phyloP scores from a whole-genome alignment of 2,329 filamentous ascomycete species.

The Aspergillus sp. region DNA sequence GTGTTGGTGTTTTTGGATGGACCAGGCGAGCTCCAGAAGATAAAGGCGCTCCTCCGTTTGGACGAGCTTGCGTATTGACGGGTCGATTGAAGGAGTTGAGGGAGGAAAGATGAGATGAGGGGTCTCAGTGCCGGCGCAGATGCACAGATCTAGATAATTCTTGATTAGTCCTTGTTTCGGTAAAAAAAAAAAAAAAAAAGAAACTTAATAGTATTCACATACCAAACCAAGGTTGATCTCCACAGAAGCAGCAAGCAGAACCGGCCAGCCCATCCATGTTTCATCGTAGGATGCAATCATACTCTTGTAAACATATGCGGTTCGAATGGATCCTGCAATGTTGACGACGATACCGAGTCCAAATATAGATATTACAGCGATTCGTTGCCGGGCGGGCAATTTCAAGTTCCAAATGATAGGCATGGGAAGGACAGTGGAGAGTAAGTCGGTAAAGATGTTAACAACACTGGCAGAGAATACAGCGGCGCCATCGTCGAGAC shows the following conservation, averaged over 20 bases:
- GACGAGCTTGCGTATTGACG: constrained; percentile 14
- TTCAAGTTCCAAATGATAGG: constrained; percentile 37
- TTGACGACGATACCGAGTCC: constrained; percentile 31
- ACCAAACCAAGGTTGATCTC: constrained; percentile 34
- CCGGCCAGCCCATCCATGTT: constrained; percentile 32
- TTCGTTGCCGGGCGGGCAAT: constrained; percentile 28
- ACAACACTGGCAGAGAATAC: constrained; percentile 31
- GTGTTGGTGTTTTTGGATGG: constrained; percentile 17
- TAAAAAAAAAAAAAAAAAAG: background rate
- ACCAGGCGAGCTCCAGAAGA: constrained; percentile 16
- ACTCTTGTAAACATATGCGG: constrained; percentile 29
- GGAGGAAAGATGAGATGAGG: constrained; percentile 26
- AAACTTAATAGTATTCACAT: constrained; percentile 6
- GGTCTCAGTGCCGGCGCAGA: constrained; percentile 33
- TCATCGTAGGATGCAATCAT: constrained; percentile 27
- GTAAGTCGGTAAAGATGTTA: constrained; percentile 34
- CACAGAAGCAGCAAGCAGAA: constrained; percentile 24
- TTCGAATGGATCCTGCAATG: constrained; percentile 29
- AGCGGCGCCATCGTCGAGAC: constrained; percentile 23
- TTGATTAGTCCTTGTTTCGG: background rate
- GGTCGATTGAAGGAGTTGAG: constrained; percentile 25
- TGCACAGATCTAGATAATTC: constrained; percentile 26
- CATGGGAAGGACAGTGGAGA: constrained; percentile 34
- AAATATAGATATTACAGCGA: constrained; percentile 36
- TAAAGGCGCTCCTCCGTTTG: constrained; percentile 13